Evolutionary conservation across 1,284 basidiomycete species (phyloP), one percentile per base, ranked within the genome.

Genomic region (Fomitopsis pinicola): DNA sequence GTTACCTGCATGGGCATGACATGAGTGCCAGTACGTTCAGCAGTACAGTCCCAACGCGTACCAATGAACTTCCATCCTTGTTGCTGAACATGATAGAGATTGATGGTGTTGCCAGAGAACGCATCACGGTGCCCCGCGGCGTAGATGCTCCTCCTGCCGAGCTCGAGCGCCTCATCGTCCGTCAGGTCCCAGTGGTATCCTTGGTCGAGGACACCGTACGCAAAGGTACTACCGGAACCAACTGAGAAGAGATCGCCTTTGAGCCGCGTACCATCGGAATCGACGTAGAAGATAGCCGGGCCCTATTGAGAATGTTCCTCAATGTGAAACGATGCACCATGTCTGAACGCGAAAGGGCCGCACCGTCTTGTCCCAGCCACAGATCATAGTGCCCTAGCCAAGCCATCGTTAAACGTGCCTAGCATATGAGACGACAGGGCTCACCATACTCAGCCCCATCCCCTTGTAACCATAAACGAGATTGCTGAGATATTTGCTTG

Each of bases 311-410:
- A 50, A 59, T 8, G 30, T 28, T 48, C 42, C 58, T 56, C 62
- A 33, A 42, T 36, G 28, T n/a, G 35, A 35, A 22, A 22, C 22
- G 38, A 9, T 14, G 30, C 7, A 45, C 28, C 14, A 55, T 35
- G n/a, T 15, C 30, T 42, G 30, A 44, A 45, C 15, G 15, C 26
- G 19, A 19, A 14, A 6, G 45, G 45, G 9, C 77, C 88, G 68
- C 66, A 92, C 92, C 10, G 97, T 98, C 83, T 98, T 99, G 79
- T 99, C 97, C 96, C 97, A 99, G 33, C 97, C 97, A 71, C 96
- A 98, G 66, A 99, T 97, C 97, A 99, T 99, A 2, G 97, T 99
- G 61, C 97, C 97, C 94, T 95, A 40, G 19, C 40, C 9, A 28
- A 33, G n/a, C 7, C 5, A 3, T n/a, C 36, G 19, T 48, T 28